Evolutionary conservation across 345 rosid genomes (phyloP).

Genomic region (Rhodamnia argentea): DNA sequence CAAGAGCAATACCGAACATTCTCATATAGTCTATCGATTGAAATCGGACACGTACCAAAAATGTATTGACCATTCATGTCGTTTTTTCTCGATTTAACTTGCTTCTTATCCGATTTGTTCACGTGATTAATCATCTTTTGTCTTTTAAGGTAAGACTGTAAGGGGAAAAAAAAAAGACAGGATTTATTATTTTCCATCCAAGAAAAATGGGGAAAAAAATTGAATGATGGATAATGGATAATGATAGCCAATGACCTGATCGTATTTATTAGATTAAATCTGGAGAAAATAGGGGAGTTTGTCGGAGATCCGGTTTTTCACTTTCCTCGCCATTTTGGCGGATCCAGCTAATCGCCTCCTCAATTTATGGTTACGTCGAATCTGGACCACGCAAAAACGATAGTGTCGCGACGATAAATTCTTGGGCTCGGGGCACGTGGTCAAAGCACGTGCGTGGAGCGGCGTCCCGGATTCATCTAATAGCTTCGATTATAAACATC

Average conservation of each 20-base stretch:
- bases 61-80: no score
- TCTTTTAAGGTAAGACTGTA: background rate
- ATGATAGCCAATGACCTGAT: background rate
- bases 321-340: background rate
- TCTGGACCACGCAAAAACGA: background rate
- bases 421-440: background rate
- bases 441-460: no score
- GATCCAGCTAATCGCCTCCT: background rate
- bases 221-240: background rate
- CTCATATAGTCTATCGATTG: no score
- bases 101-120: background rate
- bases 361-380: background rate
- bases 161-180: no score
- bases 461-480: no score
- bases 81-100: background rate
- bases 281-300: background rate
- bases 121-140: background rate
- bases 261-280: background rate
- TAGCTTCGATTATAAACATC: fast-evolving
- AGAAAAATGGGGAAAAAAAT: background rate
- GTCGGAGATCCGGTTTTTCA: background rate
- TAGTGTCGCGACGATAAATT: background rate
- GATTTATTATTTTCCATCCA: background rate
- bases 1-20: no score
- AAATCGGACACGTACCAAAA: no score